These are phyloP conservation scores for Micromonas pusilla DNA, from an alignment of 139 green algal genomes.

Conservation along the genomic window DNA sequence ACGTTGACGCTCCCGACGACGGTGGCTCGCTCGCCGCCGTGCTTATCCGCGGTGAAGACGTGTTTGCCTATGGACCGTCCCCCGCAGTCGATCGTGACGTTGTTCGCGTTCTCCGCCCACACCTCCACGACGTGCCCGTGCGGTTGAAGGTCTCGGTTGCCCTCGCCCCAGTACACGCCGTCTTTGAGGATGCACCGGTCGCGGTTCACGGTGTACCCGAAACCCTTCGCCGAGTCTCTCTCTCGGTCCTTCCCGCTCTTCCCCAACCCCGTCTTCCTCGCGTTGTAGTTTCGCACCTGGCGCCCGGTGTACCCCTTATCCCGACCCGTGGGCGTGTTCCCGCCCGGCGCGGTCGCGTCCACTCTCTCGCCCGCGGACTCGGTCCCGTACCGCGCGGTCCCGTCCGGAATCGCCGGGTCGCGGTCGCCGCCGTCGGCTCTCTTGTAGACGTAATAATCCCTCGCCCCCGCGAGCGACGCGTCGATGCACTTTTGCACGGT, in stretches of 20 bases:
- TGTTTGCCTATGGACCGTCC: background rate
- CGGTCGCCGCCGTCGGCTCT: constrained; percentile 15
- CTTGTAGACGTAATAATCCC: constrained; percentile 24
- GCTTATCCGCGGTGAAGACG: background rate
- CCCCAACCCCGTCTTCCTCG: background rate
- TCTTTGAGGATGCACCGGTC: constrained; percentile 30
- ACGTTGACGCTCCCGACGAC: background rate
- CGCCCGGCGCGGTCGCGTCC: background rate
- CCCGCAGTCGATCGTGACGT: constrained; percentile 25
- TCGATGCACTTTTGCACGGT: constrained; percentile 30
- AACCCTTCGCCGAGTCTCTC: background rate
- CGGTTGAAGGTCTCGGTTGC: constrained; percentile 15
- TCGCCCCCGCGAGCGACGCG: background rate
- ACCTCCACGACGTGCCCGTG: constrained; percentile 18
- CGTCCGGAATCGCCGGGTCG: constrained; percentile 14
- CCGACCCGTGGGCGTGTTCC: background rate
- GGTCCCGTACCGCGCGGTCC: constrained; percentile 7
- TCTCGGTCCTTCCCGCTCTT: background rate
- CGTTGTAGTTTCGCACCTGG: background rate
- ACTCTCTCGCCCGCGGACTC: background rate
- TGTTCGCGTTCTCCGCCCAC: constrained; percentile 21
- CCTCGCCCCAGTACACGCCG: constrained; percentile 20
- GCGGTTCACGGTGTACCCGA: constrained; percentile 29
- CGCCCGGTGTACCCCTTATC: constrained; percentile 26
- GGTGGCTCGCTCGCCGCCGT: background rate